These are phyloP conservation scores for Cyphellophora attinorum DNA, from an alignment of 2,329 filamentous ascomycete genomes.

Conservation along the genomic window DNA sequence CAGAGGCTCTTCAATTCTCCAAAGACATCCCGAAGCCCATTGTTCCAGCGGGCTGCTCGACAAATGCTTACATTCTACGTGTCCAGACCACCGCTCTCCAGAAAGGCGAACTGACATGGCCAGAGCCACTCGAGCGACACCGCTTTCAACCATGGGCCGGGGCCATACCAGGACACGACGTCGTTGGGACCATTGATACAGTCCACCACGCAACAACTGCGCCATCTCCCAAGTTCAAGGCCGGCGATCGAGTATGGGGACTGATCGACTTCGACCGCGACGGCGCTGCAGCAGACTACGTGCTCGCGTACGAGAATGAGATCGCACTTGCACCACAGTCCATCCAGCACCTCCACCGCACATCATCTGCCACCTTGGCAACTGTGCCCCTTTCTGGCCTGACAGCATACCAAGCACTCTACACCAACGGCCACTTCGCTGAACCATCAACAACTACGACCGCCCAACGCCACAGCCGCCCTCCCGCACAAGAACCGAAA, in stretches of 20 bases:
- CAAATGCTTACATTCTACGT: conserved; percentile 31
- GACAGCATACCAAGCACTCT: conserved; percentile 34
- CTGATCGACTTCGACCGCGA: conserved; percentile 28
- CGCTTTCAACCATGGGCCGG: conserved; percentile 21
- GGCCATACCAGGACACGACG: conserved; percentile 30
- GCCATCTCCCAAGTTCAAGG: conserved; percentile 27
- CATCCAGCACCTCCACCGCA: conserved; percentile 25
- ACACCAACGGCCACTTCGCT: conserved; percentile 25
- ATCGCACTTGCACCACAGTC: conserved; percentile 12
- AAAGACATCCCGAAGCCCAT: conserved; percentile 26
- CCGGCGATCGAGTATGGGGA: conserved; percentile 31
- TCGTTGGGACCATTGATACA: conserved; percentile 27
- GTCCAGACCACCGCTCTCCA: conserved; percentile 29
- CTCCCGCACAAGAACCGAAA: no score
- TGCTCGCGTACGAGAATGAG: conserved; percentile 28
- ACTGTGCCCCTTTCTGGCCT: conserved; percentile 29
- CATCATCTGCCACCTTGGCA: conserved; percentile 20
- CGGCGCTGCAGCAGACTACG: conserved; percentile 32
- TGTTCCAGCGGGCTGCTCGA: conserved; percentile 15
- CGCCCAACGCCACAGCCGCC: conserved; percentile 1
- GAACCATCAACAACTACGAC: no score
- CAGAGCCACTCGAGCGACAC: conserved; percentile 15
- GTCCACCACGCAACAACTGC: conserved; percentile 19
- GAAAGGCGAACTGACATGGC: conserved; percentile 26
- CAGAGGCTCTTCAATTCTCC: conserved; percentile 24